Conservation (phyloP, 805 yeast species). For the Suhomyces faveliae region DNA sequence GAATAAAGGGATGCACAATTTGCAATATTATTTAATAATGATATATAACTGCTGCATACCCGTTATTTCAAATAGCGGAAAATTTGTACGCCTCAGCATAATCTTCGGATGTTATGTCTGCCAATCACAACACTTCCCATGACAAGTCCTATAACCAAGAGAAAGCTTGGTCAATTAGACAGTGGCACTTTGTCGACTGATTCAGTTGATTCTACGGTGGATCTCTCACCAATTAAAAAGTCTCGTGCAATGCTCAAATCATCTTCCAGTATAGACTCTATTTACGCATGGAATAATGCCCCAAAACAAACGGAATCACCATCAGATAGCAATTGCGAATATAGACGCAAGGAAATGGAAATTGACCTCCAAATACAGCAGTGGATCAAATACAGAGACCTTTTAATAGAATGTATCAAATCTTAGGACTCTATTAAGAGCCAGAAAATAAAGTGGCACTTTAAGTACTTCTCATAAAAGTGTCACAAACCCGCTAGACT, state of each 20-base stretch:
- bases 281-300: background rate
- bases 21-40: background rate
- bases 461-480: background rate
- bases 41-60: background rate
- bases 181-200: background rate
- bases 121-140: background rate
- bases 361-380: background rate
- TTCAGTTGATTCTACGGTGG: background rate
- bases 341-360: background rate
- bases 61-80: background rate
- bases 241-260: background rate
- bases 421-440: background rate
- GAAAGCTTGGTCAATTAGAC: background rate
- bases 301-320: background rate
- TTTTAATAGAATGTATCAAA: background rate
- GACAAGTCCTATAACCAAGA: background rate
- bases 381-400: background rate
- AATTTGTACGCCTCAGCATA: background rate
- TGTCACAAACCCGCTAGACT: background rate
- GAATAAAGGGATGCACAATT: background rate
- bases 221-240: background rate
- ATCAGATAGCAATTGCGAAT: background rate
- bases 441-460: background rate
- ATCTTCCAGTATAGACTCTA: background rate
- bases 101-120: background rate